These are phyloP conservation scores for Phoma sp. DNA, from an alignment of 2,329 filamentous ascomycete species.

Conservation along the genomic window DNA sequence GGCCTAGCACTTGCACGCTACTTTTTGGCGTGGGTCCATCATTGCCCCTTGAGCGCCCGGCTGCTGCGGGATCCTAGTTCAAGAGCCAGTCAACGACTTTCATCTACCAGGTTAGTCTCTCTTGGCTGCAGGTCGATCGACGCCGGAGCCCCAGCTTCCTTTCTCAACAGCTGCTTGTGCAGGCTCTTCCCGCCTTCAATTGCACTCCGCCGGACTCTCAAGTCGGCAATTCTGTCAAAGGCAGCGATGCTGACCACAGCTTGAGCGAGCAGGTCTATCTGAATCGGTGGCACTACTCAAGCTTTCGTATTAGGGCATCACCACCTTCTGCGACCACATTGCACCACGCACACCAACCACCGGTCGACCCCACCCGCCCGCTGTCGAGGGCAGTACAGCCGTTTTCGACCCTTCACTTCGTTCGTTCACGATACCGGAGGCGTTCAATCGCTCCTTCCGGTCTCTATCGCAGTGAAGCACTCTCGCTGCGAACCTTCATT, in stretches of 20 bases:
- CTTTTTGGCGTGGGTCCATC: background rate
- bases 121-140: conserved; percentile 23
- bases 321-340: conserved; percentile 1
- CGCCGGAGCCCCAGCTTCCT: conserved; percentile 25
- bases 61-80: conserved; percentile 15
- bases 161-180: conserved; percentile 31
- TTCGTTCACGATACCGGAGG: conserved; percentile 23
- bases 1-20: background rate
- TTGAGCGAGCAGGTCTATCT: conserved; percentile 23
- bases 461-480: conserved; percentile 16
- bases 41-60: conserved; percentile 9
- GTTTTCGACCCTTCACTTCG: conserved; percentile 6
- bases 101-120: conserved; percentile 19
- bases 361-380: conserved; percentile 10
- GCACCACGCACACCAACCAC: conserved; percentile 21
- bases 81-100: conserved; percentile 15
- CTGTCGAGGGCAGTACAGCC: conserved; percentile 5
- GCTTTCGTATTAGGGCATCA: conserved; percentile 1
- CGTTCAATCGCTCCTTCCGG: conserved; percentile 34
- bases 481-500: conserved; percentile 16
- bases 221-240: conserved; percentile 17
- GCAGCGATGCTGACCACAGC: conserved; percentile 32
- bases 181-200: conserved; percentile 17
- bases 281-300: background rate
- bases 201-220: conserved; percentile 20